phyloP scores from a whole-genome alignment of 2,329 filamentous ascomycete genomes.

The Pseudonectria foliicola region DNA sequence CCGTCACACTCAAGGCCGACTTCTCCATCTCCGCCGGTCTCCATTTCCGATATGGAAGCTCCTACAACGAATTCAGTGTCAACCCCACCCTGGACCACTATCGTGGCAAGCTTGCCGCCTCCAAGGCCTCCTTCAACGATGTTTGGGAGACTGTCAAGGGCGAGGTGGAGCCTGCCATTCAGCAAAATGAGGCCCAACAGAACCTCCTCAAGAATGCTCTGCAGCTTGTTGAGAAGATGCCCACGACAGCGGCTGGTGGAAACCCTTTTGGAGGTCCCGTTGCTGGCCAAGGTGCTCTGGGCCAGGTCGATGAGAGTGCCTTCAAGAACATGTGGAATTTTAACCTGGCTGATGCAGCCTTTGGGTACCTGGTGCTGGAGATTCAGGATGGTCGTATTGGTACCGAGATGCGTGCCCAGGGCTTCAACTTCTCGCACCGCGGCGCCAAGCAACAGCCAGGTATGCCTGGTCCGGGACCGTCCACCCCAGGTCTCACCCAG shows the following conservation, averaged over 20 bases:
- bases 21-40: conserved; percentile 97
- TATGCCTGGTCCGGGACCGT: conserved; percentile 24
- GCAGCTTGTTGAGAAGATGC: conserved; percentile 97
- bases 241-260: conserved; percentile 84
- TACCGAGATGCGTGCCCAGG: conserved; percentile 97
- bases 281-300: conserved; percentile 63
- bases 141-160: conserved; percentile 98
- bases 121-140: conserved; percentile 97
- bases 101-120: conserved; percentile 93
- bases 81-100: conserved; percentile 98
- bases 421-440: conserved; percentile 98
- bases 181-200: conserved; percentile 89
- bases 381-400: conserved; percentile 93
- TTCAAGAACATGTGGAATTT: conserved; percentile 99
- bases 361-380: conserved; percentile 91
- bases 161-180: conserved; percentile 90
- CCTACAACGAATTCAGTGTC: conserved; percentile 99
- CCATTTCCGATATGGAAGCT: conserved; percentile 97
- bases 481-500: conserved; percentile 25
- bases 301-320: conserved; percentile 93
- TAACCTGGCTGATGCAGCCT: conserved; percentile 93
- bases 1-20: conserved; percentile 93
- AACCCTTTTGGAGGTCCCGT: conserved; percentile 92
- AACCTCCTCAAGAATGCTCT: conserved; percentile 85
- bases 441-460: conserved; percentile 66